phyloP scores from a whole-genome alignment of 164 flowering plant genomes.

The Magnolia sinica region DNA sequence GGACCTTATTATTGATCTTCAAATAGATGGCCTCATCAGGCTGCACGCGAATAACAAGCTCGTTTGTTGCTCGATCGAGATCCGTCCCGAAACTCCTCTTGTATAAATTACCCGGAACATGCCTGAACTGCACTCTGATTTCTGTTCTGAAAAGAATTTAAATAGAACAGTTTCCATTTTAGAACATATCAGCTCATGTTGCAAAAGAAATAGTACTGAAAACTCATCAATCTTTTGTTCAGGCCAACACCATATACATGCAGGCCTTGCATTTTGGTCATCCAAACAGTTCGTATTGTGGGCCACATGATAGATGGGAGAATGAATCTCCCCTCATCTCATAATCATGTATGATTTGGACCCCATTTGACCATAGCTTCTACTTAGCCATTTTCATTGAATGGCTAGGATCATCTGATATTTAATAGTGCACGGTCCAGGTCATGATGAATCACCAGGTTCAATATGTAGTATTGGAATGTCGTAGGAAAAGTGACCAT shows the following conservation, averaged over 20 bases:
- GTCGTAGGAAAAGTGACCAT: neutral
- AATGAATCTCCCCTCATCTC: neutral
- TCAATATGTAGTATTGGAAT: neutral
- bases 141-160: slow-evolving; percentile 55
- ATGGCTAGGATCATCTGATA: neutral
- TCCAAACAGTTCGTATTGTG: neutral
- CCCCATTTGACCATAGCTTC: neutral
- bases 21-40: slow-evolving; percentile 97
- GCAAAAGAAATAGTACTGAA: neutral
- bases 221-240: neutral
- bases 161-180: neutral
- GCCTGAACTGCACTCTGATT: slow-evolving; percentile 91
- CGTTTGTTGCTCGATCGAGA: slow-evolving; percentile 83
- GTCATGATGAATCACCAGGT: neutral
- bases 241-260: neutral
- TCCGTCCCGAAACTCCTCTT: slow-evolving; percentile 69
- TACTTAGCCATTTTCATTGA: neutral
- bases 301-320: neutral
- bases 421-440: too few relatives aligned
- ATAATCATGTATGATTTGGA: neutral
- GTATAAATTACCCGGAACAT: slow-evolving; percentile 90
- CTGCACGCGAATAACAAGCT: slow-evolving; percentile 89
- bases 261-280: neutral
- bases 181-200: neutral
- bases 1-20: slow-evolving; percentile 93